Evolutionary conservation across 179 eudicot genomes (phyloP), one percentile per base, ranked within the genome.

Genomic region (Vitellaria paradoxa): DNA sequence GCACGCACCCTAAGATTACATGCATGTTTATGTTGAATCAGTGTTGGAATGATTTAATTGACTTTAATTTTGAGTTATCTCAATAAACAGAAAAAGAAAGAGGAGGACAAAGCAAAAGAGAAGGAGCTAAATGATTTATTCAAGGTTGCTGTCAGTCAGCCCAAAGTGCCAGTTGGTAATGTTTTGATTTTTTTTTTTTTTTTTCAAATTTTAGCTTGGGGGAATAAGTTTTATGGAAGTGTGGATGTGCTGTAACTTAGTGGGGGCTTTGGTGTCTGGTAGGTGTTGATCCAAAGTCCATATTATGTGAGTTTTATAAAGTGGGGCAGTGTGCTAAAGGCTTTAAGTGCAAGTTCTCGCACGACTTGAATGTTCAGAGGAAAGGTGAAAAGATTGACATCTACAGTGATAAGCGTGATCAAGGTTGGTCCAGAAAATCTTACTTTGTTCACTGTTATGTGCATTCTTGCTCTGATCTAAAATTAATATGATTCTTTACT

Each of bases 261-360:
- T 6, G 52, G 52, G 7, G 52, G 18, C 3, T 20, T 21, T n/a
- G 52, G 23, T 52, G 21, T 59, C 66, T n/a, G 52, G 78, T 89
- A 94, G 98, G 98, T 86, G 96, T 91, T 76, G 97, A 94, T 89
- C 98, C 98, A 40, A 94, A 94, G 85, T 94, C 98, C 56, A 86
- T 94, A 77, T 80, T 94, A 2, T 94, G 98, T 56, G 98, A 94
- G 85, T 90, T 88, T 14, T 77, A 92, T 84, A 94, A 94, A 84
- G 97, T 77, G 72, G 98, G 97, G 81, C 97, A 94, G 77, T 94
- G 97, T 88, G 82, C 93, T 4, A 94, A 94, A 79, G 98, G 98
- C 47, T 94, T 94, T 78, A 94, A 94, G 60, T 94, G 98, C 89
- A 94, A 91, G 84, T 94, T 94, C 76, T 94, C 98, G 3, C 98